Evolutionary conservation across 257 asterid genomes (phyloP).

Genomic region (Lithospermum erythrorhizon): DNA sequence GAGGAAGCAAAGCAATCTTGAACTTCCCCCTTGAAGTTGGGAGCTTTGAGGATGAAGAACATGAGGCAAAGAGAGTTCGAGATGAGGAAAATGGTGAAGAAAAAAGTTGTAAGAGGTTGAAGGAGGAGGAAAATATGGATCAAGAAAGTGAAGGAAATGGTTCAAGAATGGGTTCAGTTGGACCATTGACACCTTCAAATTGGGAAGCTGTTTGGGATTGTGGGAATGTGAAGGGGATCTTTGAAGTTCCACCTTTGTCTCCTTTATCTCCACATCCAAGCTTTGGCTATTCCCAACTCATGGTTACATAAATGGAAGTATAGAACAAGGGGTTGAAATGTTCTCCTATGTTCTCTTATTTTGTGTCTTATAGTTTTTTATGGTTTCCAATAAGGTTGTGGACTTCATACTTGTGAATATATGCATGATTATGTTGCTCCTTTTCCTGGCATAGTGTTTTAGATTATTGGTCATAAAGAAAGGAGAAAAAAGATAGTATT

Average conservation of each 20-base stretch:
- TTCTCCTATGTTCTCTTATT: no score
- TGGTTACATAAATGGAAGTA: slow-evolving; percentile 16
- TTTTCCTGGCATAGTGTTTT: no score
- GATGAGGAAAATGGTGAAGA: slow-evolving; percentile 11
- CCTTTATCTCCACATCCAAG: slow-evolving; percentile 49
- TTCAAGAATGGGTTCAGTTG: slow-evolving; percentile 16
- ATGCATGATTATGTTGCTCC: no score
- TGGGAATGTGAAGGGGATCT: slow-evolving; percentile 69
- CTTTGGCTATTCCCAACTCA: slow-evolving; percentile 25
- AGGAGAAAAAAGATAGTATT: no score
- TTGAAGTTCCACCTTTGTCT: slow-evolving; percentile 69
- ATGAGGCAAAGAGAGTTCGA: slow-evolving; percentile 43
- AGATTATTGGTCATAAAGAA: no score
- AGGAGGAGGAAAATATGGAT: slow-evolving; percentile 22
- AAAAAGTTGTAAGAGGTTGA: slow-evolving; percentile 13
- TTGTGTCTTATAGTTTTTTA: no score
- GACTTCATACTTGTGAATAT: no score
- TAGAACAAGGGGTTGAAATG: no score
- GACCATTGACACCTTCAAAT: slow-evolving; percentile 74
- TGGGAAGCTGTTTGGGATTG: slow-evolving; percentile 80
- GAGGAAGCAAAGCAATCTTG: slow-evolving; percentile 36
- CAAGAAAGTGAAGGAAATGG: slow-evolving; percentile 2
- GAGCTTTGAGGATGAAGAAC: slow-evolving; percentile 9
- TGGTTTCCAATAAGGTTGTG: no score
- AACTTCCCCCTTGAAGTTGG: slow-evolving; percentile 68